phyloP scores from a whole-genome alignment of 2,329 filamentous ascomycete genomes.

The Neurospora sp. region DNA sequence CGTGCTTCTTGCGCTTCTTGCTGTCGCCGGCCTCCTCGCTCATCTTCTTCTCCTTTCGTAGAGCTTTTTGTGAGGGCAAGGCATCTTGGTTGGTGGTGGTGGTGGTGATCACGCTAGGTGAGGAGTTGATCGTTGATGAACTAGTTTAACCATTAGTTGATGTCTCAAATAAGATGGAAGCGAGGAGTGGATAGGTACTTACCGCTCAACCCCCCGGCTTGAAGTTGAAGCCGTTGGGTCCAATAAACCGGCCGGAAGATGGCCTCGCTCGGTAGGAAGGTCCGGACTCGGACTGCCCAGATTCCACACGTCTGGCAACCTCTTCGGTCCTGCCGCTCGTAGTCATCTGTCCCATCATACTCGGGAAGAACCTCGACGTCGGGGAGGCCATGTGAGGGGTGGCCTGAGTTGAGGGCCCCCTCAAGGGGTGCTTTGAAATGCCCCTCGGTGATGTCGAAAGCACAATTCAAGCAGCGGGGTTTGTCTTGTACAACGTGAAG shows the following conservation, averaged over 20 bases:
- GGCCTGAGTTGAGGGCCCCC: constrained; percentile 32
- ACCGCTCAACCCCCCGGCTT: not conserved
- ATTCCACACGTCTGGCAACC: too few relatives aligned
- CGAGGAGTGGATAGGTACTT: not conserved
- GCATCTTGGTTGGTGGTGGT: not conserved
- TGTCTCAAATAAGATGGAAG: not conserved
- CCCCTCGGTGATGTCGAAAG: constrained; percentile 20
- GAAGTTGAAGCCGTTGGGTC: not conserved
- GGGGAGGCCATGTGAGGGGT: constrained; percentile 35
- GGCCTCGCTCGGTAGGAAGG: not conserved
- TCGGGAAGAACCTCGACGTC: constrained; percentile 51
- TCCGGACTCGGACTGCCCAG: not conserved
- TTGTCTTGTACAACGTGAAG: too few relatives aligned
- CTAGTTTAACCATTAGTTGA: not conserved
- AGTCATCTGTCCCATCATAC: constrained; percentile 30
- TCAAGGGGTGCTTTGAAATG: constrained; percentile 22
- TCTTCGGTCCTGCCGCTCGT: too few relatives aligned
- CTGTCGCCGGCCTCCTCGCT: not conserved
- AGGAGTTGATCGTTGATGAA: not conserved
- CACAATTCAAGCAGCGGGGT: too few relatives aligned
- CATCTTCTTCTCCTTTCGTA: not conserved
- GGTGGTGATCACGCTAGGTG: not conserved
- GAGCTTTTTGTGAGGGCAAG: not conserved
- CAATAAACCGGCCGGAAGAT: not conserved
- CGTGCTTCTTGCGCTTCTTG: not conserved